Evolutionary conservation across 2,329 filamentous ascomycete genomes (phyloP), one percentile per base, ranked within the genome.

Genomic region (Macroventuria anomochaeta): DNA sequence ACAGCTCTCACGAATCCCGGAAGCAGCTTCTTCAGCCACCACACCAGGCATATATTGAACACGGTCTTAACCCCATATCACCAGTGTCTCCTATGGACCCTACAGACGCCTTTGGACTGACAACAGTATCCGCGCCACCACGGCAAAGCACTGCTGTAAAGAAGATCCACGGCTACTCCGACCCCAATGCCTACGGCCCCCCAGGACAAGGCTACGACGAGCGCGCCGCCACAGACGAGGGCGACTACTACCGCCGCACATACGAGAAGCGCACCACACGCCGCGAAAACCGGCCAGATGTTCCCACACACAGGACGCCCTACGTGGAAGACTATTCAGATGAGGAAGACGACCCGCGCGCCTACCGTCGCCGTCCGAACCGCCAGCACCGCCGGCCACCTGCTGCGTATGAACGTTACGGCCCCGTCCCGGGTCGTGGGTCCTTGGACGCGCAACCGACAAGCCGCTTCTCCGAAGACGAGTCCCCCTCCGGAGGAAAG

Each of bases 291-390:
- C 46, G 54, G 6, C 49, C 47, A 8, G 34, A 55, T 1, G 38
- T 53, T 10, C 20, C 40, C 11, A 54, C 53, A 15, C 57, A 58
- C 33, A 46, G 37, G 12, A 32, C 43, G 7, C 42, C 67, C 1
- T 70, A 67, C 40, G 55, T 65, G 21, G 70, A 72, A 54, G 69
- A 73, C 11, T 63, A 57, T 28, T 67, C 64, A 1, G 66, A 71
- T 29, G 68, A 69, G 15, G 68, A 70, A 3, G 61, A 69, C 10
- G 55, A 61, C 2, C 62, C 59, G 7, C 56, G 57, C 4, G 37
- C 51, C 26, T 66, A 71, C 52, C 65, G 65, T 11, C 65, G 64
- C 34, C 68, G 68, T 23, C 58, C 62, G 3, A 49, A 42, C 11
- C 59, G 67, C 13, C 50, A 53, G 7, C 62, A 67, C 32, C 56